Conservation (phyloP, 148 eudicot genomes). For the Drosera capensis region DNA sequence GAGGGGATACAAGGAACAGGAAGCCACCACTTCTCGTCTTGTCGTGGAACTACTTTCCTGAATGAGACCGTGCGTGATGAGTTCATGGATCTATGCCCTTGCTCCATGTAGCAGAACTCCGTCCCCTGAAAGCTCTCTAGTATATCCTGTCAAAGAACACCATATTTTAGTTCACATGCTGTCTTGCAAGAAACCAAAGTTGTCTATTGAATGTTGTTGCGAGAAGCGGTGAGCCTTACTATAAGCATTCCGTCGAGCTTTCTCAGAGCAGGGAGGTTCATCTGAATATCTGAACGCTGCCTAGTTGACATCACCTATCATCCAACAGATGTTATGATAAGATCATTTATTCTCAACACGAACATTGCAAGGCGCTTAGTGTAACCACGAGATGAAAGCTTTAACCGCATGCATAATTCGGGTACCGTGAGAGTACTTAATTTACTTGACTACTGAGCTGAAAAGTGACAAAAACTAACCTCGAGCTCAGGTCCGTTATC, state of each 20-base stretch:
- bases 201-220: not conserved
- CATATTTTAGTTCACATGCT: not conserved
- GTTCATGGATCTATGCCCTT: constrained; percentile 48
- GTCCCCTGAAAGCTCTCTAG: constrained; percentile 69
- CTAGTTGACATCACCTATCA: constrained; percentile 61
- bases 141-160: constrained; percentile 36
- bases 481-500: constrained; percentile 39
- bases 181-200: not conserved
- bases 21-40: constrained; percentile 95
- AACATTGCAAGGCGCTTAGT: no score
- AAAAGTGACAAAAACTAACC: constrained; percentile 22
- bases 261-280: constrained; percentile 78
- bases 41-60: constrained; percentile 35
- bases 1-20: constrained; percentile 75
- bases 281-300: constrained; percentile 57
- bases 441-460: no score
- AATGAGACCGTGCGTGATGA: constrained; percentile 53
- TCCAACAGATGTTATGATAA: no score
- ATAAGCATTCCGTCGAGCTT: constrained; percentile 86
- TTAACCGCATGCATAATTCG: no score
- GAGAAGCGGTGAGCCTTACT: constrained; percentile 24
- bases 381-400: no score
- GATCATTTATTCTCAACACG: no score
- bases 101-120: constrained; percentile 84
- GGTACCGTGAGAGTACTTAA: no score